Base-by-base conservation (phyloP, 345 rosid species). In the Combretum micranthum region DNA sequence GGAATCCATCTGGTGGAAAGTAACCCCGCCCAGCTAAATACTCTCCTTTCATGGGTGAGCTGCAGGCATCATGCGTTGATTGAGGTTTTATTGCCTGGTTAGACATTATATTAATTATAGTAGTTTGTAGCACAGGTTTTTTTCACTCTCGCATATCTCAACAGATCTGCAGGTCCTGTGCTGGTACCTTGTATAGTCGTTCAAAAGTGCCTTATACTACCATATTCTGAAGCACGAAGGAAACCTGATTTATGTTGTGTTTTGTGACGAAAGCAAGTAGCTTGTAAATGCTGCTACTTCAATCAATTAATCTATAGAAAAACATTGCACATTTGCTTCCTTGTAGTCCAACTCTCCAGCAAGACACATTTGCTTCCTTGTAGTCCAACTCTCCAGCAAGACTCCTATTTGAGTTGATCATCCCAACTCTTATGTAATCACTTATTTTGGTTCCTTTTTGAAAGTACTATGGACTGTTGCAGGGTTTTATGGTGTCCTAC, bases 241-340 rank as follows among this genome's bases (percentile, higher is more conserved):
- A 17, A 50, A 50, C 22, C 53, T 50, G 20, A 50, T 18, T 18
- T 25, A 50, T 46, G 66, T 62, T 56, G 60, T 65, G 22, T 57
- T 75, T 75, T 39, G 60, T 55, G 63, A 63, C 9, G 69, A 65
- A 75, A 70, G 60, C 72, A 51, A 52, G 52, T 70, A 48, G 53
- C 64, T 53, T 76, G 84, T 79, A 76, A 50, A 70, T 76, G 67
- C 42, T 76, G 64, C 42, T 37, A n/a, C 45, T 32, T 11, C 57
- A 12, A 12, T 37, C 5, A 25, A 17, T 53, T 26, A 21, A n/a
- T 11, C 37, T 37, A 53, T 55, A 64, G 55, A 47, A 59, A 66
- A 60, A 67, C 45, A 22, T 43, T 32, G 39, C 9, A 11, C 39
- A 32, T 32, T 32, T 7, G 9, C 39, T 32, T 32, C 39, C 39